Base-by-base conservation (phyloP, 768 basidiomycete species). In the Tylopilus balloui region DNA sequence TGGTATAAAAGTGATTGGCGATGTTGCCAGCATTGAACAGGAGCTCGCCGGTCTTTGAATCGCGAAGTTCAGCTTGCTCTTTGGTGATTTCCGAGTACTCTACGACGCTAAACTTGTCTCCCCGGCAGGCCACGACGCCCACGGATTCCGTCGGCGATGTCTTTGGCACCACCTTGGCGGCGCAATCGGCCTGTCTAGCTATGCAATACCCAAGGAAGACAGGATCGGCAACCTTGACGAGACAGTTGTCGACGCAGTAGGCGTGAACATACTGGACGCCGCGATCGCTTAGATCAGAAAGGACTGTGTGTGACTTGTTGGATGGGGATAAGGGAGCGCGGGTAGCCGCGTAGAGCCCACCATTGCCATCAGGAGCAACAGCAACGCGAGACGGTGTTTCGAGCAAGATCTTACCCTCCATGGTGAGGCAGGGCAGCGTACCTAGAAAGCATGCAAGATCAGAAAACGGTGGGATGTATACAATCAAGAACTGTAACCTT, bases 181-280 rank as follows among this genome's bases (percentile, higher is more conserved):
- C 92, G 64, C 91, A 95, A 59, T 92, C 90, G 21, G 89, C 86
- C 58, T 86, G 78, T 62, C 90, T 92, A 48, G 76, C 71, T 71
- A 98, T 89, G 72, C 91, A 88, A 73, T 89, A 94, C 21, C 96
- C 96, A 56, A 98, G 73, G 78, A 99, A 99, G 63, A 93, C 81
- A 13, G 96, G 96, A 67, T 99, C 96, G 41, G 94, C 96, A 47
- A 99, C 91, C 53, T 86, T 83, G 54, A 97, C 96, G 51, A 99
- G 87, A 69, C 96, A 98, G 75, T 99, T 99, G 75, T 99, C 96
- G 60, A 99, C 96, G 62, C 95, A 85, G 73, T 96, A 98, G 3
- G 84, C 88, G 69, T 99, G 95, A 42, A 99, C 78, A 69, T 95
- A 96, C 50, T 83, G 78, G 54, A 98, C 72, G 35, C 82, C 80